Evolutionary conservation across 2,329 filamentous ascomycete species (phyloP), one percentile per base, ranked within the genome.

Genomic region (Monosporascus ibericus): DNA sequence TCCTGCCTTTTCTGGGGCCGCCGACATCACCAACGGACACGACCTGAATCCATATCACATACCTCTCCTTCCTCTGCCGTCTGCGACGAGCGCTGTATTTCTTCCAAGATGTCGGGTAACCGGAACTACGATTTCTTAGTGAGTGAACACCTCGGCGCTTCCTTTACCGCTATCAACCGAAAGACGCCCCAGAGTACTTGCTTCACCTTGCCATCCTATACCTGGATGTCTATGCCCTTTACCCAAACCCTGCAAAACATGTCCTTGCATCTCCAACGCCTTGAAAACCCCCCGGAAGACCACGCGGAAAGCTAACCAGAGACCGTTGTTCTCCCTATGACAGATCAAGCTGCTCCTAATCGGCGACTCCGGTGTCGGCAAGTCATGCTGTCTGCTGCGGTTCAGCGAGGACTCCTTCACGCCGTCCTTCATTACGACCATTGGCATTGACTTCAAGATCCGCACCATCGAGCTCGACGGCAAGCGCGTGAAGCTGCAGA

Each of bases 401-500:
- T 96, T 96, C 79, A 95, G 90, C 74, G 92, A 96, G 76, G 92
- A 96, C 79, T 95, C 90, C 47, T 96, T 96, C 77, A 96, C 92
- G 50, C 92, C 92, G 44, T 95, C 90, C 64, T 96, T 96, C 80
- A 96, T 96, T 79, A 96, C 92, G 58, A 99, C 94, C 58, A 99
- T 99, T 74, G 94, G 94, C 63, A 97, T 99, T 78, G 94, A 99
- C 77, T 99, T 99, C 80, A 99, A 99, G 82, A 99, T 99, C 71
- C 85, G 94, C 62, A 99, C 94, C 60, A 99, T 99, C 76, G 94
- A 99, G 77, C 81, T 99, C 63, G 94, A 99, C 75, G 92, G 92
- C 70, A 99, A 99, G 84, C 84, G 92, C 58, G 94, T 99, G 66
- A 99, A 99, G 81, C 78, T 99, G 70, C 94, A 99, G 79, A 99